Evolutionary conservation across 306 rosid species (phyloP), one percentile per base, ranked within the genome.

Genomic region (Acacia confusa): DNA sequence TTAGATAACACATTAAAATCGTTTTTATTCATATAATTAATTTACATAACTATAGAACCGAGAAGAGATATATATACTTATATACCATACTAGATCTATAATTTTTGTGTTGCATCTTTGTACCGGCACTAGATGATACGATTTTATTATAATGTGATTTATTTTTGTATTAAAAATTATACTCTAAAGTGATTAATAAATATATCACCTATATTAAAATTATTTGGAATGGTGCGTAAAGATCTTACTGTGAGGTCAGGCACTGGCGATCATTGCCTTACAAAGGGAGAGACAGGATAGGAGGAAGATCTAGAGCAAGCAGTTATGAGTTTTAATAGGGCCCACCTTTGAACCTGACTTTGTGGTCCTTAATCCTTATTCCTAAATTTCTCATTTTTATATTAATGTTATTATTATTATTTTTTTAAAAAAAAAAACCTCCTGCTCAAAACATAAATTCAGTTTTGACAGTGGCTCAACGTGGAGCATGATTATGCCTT

Each of bases 341-440:
- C 84, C 90, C 84, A 68, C 83, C 47, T 27, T 55, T 2, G 65
- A 83, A 47, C 73, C 74, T 14, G 40, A 78, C 80, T n/a, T 14
- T 44, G 69, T 30, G 38, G 6, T 30, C 45, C 2, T 10, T 41
- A 8, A 7, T 41, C 45, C 2, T 9, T 41, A 64, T 63, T 81
- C 57, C 61, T 22, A 12, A 47, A 11, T 15, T 74, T 70, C 12
- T 2, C 28, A 48, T 67, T 64, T 25, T n/a, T 79, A 8, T 55
- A 20, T 55, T n/a, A 30, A 74, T 25, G 6, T 50, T 50, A 16
- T 4, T 45, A 45, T 45, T 10, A 0, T 10, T 44, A 44, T 44
- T 44, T 44, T 70, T 25, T 53, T 12, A 1, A 22, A 28, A 14
- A 44, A n/a, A 12, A 12, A 38, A 27, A 36, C 2, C 25, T 25